Evolutionary conservation across 176 grass and related monocot species (phyloP), one percentile per base, ranked within the genome.

Genomic region (Carex kokanica): DNA sequence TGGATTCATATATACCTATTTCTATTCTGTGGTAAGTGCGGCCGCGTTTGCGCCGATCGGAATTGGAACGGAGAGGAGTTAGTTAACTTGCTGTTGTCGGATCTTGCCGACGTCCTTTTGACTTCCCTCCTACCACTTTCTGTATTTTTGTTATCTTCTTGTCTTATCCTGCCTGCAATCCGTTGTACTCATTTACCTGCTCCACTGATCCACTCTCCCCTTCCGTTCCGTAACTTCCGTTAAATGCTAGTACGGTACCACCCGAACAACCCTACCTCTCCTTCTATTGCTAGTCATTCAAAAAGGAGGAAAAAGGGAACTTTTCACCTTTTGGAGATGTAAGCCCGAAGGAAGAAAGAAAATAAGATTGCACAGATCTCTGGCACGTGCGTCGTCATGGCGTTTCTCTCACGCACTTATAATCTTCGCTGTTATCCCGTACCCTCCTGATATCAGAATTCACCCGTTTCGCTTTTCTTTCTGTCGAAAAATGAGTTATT

Each of bases 121-220:
- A 75, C 72, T 75, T 75, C 72, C 47, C 72, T 75, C 72, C 72
- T 75, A 75, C 72, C 72, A 31, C 72, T 75, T 54, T 75, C 72
- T 54, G n/a, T 20, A 6, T 17, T 27, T 54, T 75, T 74, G 20
- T 15, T 74, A 49, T 14, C 10, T 74, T 51, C 43, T 74, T 74
- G 70, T 51, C 70, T 51, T 74, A 21, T 51, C 68, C 68, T 47
- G 41, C 18, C 11, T 20, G 24, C 14, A 74, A 47, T 74, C 41
- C 2, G 9, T 74, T 24, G 6, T 3, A 49, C 20, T 14, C 0
- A 24, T 74, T 49, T 49, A 74, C 70, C 70, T 74, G 43, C 70
- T 74, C 70, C 70, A 74, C 70, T 74, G 43, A 43, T 74, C 70
- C 70, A 74, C 70, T 74, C n/a, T 2, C 70, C 41, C 8, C 2